phyloP scores from a whole-genome alignment of 805 yeast genomes.

The Candida wancherniae region DNA sequence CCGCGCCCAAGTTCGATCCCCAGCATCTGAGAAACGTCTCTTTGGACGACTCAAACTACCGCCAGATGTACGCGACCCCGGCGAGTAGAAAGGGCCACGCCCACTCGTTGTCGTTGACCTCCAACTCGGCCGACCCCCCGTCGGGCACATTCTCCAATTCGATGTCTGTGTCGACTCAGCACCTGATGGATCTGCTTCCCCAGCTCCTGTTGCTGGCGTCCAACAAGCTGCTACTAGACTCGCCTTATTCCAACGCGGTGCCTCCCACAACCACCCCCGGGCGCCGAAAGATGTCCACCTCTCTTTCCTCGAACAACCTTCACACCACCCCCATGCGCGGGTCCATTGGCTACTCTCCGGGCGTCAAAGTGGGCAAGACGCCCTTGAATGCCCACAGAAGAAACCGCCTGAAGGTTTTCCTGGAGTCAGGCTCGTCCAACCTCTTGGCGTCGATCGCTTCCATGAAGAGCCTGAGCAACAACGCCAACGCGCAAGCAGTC shows the following conservation, averaged over 20 bases:
- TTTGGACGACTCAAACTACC: constrained; percentile 12
- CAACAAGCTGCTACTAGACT: constrained; percentile 31
- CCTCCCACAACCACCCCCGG: constrained; percentile 30
- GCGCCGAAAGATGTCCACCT: constrained; percentile 31
- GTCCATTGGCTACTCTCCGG: constrained; percentile 11
- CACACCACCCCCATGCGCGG: constrained; percentile 34
- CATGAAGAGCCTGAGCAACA: constrained; percentile 9
- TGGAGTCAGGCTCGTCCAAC: constrained; percentile 13
- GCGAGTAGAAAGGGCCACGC: constrained; percentile 7
- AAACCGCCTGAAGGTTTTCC: constrained; percentile 13
- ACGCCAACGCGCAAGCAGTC: constrained; percentile 1
- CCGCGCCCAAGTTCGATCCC: constrained; percentile 13
- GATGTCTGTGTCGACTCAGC: constrained; percentile 18
- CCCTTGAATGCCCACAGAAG: constrained; percentile 22
- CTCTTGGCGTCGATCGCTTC: constrained; percentile 16
- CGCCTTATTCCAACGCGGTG: constrained; percentile 23
- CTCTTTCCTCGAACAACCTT: constrained; percentile 25
- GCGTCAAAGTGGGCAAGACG: constrained; percentile 31
- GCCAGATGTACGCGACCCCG: constrained; percentile 3
- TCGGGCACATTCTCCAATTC: constrained; percentile 13
- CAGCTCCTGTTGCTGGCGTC: constrained; percentile 32
- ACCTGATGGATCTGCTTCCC: constrained; percentile 33
- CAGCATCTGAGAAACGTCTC: constrained; percentile 19
- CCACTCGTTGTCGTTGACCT: constrained; percentile 10
- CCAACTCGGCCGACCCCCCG: constrained; percentile 16